A percentile compares a stretch with the other conserved stretches of the same genome.
Evolutionary conservation across 768 basidiomycete genomes (phyloP).

Genomic region (Paxillus rubicundulus): DNA sequence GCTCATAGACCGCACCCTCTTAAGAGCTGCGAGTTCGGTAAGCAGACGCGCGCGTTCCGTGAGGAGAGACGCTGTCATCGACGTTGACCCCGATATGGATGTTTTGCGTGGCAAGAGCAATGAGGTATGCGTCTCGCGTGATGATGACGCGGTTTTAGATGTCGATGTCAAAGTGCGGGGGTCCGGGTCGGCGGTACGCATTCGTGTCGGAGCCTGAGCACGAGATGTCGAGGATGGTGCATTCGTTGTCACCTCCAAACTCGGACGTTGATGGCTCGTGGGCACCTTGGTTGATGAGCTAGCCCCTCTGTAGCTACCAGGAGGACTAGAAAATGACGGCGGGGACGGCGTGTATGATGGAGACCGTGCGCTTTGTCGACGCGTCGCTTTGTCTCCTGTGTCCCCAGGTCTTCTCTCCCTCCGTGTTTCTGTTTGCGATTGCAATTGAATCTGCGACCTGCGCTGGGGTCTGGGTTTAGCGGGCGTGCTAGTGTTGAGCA

Average conservation of each 20-base stretch:
- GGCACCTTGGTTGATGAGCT: too few relatives aligned
- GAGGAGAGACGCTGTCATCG: constrained; percentile 32
- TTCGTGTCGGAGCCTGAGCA: background rate
- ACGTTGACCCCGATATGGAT: too few relatives aligned
- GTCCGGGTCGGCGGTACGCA: background rate
- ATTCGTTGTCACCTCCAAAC: background rate
- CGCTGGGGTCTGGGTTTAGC: constrained; percentile 19
- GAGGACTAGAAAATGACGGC: background rate
- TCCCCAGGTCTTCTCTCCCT: too few relatives aligned
- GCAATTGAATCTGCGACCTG: background rate
- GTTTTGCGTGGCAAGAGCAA: background rate
- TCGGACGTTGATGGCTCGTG: too few relatives aligned
- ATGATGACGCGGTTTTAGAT: background rate
- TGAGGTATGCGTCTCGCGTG: too few relatives aligned
- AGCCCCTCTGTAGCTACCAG: too few relatives aligned
- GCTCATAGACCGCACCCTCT: constrained; percentile 21
- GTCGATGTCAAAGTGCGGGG: background rate
- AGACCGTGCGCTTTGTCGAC: background rate
- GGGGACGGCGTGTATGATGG: background rate
- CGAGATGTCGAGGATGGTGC: background rate
- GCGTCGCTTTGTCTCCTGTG: background rate
- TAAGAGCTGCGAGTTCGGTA: constrained; percentile 50
- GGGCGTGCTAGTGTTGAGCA: constrained; percentile 28
- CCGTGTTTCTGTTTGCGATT: too few relatives aligned
- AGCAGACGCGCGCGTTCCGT: constrained; percentile 57